Conservation (phyloP, 148 eudicot species). For the Rhododendron ferrugineum region DNA sequence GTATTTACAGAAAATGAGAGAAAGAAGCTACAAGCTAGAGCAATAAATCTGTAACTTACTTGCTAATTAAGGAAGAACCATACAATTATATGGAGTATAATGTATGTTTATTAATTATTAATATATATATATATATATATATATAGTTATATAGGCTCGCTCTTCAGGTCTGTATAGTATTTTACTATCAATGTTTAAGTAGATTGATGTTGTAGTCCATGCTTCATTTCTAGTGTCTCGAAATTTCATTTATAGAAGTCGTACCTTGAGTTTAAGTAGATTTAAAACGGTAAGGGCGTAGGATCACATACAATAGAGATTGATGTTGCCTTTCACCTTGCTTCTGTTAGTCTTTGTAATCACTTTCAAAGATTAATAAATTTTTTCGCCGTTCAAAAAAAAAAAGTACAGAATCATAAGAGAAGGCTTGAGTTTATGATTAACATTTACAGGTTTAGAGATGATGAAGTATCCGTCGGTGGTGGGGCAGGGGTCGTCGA, state of each 20-base stretch:
- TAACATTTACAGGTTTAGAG: conserved; percentile 23
- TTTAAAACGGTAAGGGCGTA: background rate
- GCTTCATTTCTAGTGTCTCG: no score
- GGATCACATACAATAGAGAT: background rate
- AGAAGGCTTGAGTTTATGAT: background rate
- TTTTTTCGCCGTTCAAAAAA: no score
- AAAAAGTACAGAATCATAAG: background rate
- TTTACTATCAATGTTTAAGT: no score
- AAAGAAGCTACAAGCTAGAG: background rate
- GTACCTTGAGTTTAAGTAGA: background rate
- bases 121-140: no score
- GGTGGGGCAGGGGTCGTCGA: conserved; percentile 17
- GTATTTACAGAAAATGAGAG: no score
- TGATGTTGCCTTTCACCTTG: no score
- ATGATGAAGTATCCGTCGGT: conserved; percentile 23
- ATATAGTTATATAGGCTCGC: background rate
- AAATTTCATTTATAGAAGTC: no score
- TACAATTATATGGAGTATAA: background rate
- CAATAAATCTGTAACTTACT: background rate
- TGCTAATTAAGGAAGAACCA: background rate
- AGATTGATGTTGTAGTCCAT: no score
- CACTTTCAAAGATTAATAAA: no score
- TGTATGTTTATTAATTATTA: no score
- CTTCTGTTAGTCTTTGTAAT: no score
- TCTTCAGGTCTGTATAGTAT: background rate